Base-by-base conservation (phyloP, 2,329 filamentous ascomycete species). In the Clonostachys chloroleuca region DNA sequence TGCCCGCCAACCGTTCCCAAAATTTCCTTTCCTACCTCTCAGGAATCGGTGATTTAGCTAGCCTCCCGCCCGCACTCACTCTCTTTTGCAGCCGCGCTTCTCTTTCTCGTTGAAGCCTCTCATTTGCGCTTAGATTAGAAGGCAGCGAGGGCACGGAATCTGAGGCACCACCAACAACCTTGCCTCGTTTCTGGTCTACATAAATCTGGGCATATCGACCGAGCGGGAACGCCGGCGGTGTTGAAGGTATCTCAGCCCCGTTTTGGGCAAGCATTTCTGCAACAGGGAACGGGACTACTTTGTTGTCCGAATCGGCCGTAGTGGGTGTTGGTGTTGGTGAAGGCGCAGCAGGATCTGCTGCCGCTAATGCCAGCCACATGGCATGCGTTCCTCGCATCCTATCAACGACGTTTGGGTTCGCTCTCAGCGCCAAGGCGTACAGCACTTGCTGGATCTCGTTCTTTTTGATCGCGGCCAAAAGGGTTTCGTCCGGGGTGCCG, bases 401-500 rank as follows among this genome's bases (percentile, higher is more conserved):
- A 64, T 99, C 94, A 6, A 83, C 74, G 4, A 86, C 80, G 59
- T 99, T 99, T 13, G 92, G 89, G 59, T 92, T 96, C 13, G 89
- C 94, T 51, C 81, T 81, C 34, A 96, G 76, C 2, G 94, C 90
- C 42, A 99, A 76, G 5, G 89, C 92, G 59, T 96, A 95, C 24
- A 99, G 80, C 20, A 96, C 91, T 53, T 91, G 88, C 60, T 94
- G 88, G 47, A 99, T 89, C 61, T 99, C 92, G 64, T 96, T 96
- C 68, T 86, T 90, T 75, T 97, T 99, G 64, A 97, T 92, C 10
- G 89, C 92, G 6, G 92, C 91, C 37, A 99, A 73, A 6, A 99
- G 77, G 0, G 89, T 92, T 58, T 99, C 94, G 51, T 97, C 91
- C 1, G 92, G 74, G 0, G 86, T 89, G 3, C 77, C 75, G 62